Base-by-base conservation (phyloP, 2,329 filamentous ascomycete genomes). In the Fusarium duplospermum region DNA sequence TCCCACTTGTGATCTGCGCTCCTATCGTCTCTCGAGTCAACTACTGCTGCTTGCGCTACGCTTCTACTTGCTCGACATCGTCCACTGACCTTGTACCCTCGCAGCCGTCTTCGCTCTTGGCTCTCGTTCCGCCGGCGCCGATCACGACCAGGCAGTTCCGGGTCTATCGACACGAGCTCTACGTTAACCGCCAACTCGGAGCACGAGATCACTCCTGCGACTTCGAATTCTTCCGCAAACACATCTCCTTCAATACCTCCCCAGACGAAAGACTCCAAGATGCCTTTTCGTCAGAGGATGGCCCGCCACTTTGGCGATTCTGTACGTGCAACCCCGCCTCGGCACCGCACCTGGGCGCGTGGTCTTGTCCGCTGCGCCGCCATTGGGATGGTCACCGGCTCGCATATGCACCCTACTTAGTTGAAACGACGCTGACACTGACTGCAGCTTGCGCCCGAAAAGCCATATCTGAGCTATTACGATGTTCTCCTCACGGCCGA, bases 401-500 rank as follows among this genome's bases (percentile, higher is more conserved):
- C 59, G 66, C 50, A 67, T 38, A 60, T 76, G 70, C 54, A 62
- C 36, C 29, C 38, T 52, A 20, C 29, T 14, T 36, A 18, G 8
- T 52, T 63, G 54, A 36, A 65, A 35, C 63, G 45, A 29, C 20
- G 63, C 68, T 76, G 66, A 73, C 71, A 47, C 45, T 42, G 24
- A 22, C 63, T 62, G 24, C 59, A 95, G 94, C 81, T 83, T n/a
- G 75, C 81, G 27, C 81, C 80, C 57, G 80, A 83, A 62, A 84
- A 84, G 62, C 73, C 82, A 8, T 83, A 83, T 66, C 81, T 84
- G 52, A 83, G 81, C 72, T 84, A 86, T 71, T 83, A 85, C 75
- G 84, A 84, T 69, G 81, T 83, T n/a, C 76, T 81, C 58, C 74
- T 98, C 76, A 98, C 94, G 60, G 90, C 92, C 81, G 94, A 96